A percentile compares a stretch with the other conserved stretches of the same genome.
Evolutionary conservation across 2,329 filamentous ascomycete genomes (phyloP).

Genomic region (Karstenula rhodostoma): DNA sequence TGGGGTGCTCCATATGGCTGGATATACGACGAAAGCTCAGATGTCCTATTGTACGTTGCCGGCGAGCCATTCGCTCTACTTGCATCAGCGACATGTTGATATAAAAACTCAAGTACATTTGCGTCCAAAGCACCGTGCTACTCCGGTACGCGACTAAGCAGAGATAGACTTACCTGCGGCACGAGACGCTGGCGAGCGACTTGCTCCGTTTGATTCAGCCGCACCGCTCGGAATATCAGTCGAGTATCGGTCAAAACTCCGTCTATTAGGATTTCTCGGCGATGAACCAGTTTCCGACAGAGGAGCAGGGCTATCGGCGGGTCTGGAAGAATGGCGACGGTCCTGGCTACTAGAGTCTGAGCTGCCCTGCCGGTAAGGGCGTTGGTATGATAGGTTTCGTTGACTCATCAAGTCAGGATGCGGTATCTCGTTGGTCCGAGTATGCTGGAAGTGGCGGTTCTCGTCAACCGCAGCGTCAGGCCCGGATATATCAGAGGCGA

Average conservation of each 20-base stretch:
- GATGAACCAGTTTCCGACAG: conserved; percentile 37
- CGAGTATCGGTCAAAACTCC: conserved; percentile 43
- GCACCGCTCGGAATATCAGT: conserved; percentile 36
- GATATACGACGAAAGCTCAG: conserved; percentile 29
- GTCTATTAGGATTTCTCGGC: conserved; percentile 40
- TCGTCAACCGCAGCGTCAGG: conserved; percentile 2
- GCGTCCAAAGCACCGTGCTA: not conserved
- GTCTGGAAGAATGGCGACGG: conserved; percentile 23
- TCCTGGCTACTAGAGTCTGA: conserved; percentile 22
- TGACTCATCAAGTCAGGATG: conserved; percentile 15
- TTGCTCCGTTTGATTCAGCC: conserved; percentile 36
- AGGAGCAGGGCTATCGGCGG: conserved; percentile 23
- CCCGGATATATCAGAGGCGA: conserved; percentile 16
- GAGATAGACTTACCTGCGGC: conserved; percentile 7
- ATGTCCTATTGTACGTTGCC: conserved; percentile 15
- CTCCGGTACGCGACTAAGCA: not conserved
- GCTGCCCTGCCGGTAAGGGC: conserved; percentile 19
- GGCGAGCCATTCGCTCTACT: conserved; percentile 10
- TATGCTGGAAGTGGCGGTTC: conserved; percentile 1
- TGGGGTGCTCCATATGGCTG: conserved; percentile 30
- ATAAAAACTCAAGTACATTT: not conserved
- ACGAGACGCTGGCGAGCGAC: conserved; percentile 30
- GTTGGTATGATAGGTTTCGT: conserved; percentile 26
- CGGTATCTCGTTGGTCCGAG: not conserved
- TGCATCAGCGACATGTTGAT: not conserved